Evolutionary conservation across 2,329 filamentous ascomycete genomes (phyloP).

Genomic region (Fusarium sp.): DNA sequence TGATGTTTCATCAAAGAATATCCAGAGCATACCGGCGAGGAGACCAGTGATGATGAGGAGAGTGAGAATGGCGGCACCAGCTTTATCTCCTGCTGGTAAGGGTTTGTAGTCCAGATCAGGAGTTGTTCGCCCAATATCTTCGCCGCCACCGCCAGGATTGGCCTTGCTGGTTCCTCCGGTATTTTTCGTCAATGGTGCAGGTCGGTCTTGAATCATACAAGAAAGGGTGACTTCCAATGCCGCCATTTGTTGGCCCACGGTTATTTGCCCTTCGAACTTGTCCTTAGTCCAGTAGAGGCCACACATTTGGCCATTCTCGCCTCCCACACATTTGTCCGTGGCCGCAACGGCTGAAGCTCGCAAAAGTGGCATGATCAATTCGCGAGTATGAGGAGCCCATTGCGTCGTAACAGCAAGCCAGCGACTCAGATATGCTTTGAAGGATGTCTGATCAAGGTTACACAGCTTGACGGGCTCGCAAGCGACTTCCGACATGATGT

Average conservation of each 20-base stretch:
- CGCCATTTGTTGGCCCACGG: slow-evolving; percentile 79
- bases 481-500: slow-evolving; percentile 74
- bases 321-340: slow-evolving; percentile 69
- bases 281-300: slow-evolving; percentile 71
- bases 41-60: slow-evolving; percentile 67
- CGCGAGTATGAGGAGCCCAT: slow-evolving; percentile 71
- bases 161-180: slow-evolving; percentile 71
- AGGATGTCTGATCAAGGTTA: slow-evolving; percentile 72
- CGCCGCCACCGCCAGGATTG: slow-evolving; percentile 61
- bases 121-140: slow-evolving; percentile 59
- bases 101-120: slow-evolving; percentile 46
- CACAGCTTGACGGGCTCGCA: slow-evolving; percentile 74
- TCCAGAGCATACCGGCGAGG: slow-evolving; percentile 64
- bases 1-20: slow-evolving; percentile 63
- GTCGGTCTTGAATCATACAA: slow-evolving; percentile 65
- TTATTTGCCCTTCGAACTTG: slow-evolving; percentile 70
- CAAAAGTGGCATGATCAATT: slow-evolving; percentile 66
- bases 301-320: slow-evolving; percentile 69
- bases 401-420: slow-evolving; percentile 74
- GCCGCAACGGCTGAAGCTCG: slow-evolving; percentile 69
- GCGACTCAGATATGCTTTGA: slow-evolving; percentile 73
- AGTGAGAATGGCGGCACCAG: slow-evolving; percentile 76
- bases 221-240: slow-evolving; percentile 74
- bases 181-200: slow-evolving; percentile 60
- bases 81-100: slow-evolving; percentile 71